phyloP scores from a whole-genome alignment of 495 filamentous ascomycete species.

The Aspergillus baeticus region DNA sequence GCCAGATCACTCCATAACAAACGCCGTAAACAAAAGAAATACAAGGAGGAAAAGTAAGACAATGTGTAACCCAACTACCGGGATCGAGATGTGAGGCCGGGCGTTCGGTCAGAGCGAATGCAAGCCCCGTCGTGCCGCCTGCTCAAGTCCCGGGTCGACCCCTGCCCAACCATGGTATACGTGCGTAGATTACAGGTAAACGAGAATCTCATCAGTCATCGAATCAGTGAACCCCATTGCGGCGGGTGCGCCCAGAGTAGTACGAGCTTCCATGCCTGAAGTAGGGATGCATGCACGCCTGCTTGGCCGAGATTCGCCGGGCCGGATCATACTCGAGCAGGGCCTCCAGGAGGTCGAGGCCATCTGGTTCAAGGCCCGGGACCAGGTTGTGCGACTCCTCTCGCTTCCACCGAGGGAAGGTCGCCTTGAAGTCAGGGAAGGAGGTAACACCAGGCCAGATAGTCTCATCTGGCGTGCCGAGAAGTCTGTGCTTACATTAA shows the following conservation, averaged over 20 bases:
- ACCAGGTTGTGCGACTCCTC: conserved; percentile 60
- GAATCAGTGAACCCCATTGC: conserved; percentile 42
- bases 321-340: conserved; percentile 96
- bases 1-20: conserved; percentile 36
- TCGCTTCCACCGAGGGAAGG: conserved; percentile 93
- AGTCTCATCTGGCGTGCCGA: conserved; percentile 87
- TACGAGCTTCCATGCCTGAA: conserved; percentile 69
- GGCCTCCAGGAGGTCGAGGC: conserved; percentile 83
- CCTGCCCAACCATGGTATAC: conserved; percentile 11
- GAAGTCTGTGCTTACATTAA: conserved; percentile 52
- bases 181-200: conserved; percentile 22
- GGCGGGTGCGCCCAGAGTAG: conserved; percentile 46
- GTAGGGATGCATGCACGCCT: conserved; percentile 89
- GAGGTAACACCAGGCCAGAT: conserved; percentile 95
- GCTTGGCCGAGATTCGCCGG: conserved; percentile 91
- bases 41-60: conserved; percentile 11
- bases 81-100: not conserved
- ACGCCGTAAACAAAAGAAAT: conserved; percentile 39
- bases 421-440: conserved; percentile 95
- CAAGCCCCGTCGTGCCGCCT: not conserved
- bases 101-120: not conserved
- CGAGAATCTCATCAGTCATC: conserved; percentile 2
- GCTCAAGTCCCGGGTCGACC: not conserved
- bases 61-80: conserved; percentile 8
- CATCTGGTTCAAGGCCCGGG: conserved; percentile 66